A percentile compares a stretch with the other conserved stretches of the same genome.
These are phyloP conservation scores for Hypoxylon sp. DNA, from an alignment of 2,329 filamentous ascomycete genomes.

Conservation along the genomic window DNA sequence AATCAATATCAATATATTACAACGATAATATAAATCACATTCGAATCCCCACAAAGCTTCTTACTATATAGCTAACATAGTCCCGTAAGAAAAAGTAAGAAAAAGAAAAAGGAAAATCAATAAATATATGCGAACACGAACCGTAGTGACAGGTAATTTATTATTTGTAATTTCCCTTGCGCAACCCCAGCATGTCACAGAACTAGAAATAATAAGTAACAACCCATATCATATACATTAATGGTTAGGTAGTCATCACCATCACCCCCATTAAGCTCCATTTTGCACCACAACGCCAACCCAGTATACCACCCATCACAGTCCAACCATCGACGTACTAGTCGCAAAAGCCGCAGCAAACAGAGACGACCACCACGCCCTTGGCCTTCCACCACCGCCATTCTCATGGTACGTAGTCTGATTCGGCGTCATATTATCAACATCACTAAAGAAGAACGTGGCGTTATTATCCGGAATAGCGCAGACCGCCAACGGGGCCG, in stretches of 20 bases:
- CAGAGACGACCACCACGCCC: conserved; percentile 24
- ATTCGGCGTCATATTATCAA: conserved; percentile 63
- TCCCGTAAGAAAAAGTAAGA: background rate
- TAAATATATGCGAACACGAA: conserved; percentile 15
- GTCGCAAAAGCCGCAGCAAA: conserved; percentile 23
- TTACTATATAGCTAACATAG: conserved; percentile 18
- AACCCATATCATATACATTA: conserved; percentile 11
- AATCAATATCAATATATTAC: conserved; percentile 1
- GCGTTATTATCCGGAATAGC: conserved; percentile 63
- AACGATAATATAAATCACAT: conserved; percentile 4
- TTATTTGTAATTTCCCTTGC: conserved; percentile 2
- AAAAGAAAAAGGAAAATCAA: background rate
- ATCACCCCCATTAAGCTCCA: conserved; percentile 4
- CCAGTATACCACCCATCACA: conserved; percentile 23
- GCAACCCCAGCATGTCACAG: conserved; percentile 14
- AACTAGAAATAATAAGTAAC: conserved; percentile 21
- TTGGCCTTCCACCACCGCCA: background rate
- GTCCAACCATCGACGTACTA: conserved; percentile 29
- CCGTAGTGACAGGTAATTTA: conserved; percentile 1
- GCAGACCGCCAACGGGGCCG: conserved; percentile 61
- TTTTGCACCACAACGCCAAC: background rate
- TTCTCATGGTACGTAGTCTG: conserved; percentile 60
- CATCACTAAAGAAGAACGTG: conserved; percentile 65
- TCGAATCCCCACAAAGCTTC: background rate
- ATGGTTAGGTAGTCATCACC: too few relatives aligned